Base-by-base conservation (phyloP, 2,329 filamentous ascomycete species). In the Hymenoscyphus fructigenus region DNA sequence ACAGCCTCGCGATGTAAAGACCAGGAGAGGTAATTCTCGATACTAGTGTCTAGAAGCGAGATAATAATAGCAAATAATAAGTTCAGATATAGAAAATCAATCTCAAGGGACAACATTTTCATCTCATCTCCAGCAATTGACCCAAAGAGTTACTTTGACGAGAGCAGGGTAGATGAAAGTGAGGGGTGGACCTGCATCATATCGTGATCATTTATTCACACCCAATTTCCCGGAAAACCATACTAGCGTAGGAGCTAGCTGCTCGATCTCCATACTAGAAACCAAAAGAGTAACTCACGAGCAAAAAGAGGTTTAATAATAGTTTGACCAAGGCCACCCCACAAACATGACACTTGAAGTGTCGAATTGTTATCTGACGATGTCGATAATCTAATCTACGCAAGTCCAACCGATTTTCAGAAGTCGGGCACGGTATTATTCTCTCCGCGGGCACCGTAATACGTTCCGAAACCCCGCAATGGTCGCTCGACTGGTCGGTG, bases 121-220 rank as follows among this genome's bases (percentile, higher is more conserved):
- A 50, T 50, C 44, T 23, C n/a, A 23, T 12, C 44, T 50, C 44
- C 9, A 23, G n/a, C n/a, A 20, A 10, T 50, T 50, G 44, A 23
- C 44, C 44, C 44, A 50, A 50, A 50, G n/a, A 50, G 44, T 12
- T 23, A 23, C 7, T 44, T 50, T 23, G 44, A 23, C 44, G 44
- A 50, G 20, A 20, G 17, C 17, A n/a, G n/a, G 41, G 41, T 17
- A 23, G n/a, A n/a, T 41, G 14, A 41, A 6, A 41, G 17, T 41
- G 15, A 47, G 9, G n/a, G 44, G 34, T 36, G 34, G 34, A 36
- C 34, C 34, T 36, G 34, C 34, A 36, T 36, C 34, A 36, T 23
- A 50, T 50, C 44, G n/a, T 50, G n/a, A 23, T 50, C n/a, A 23
- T 50, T 50, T 23, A 50, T 50, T 50, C 44, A 23, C 44, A 50